Base-by-base conservation (phyloP, 257 asterid genomes). In the Solanum pimpinellifolium region DNA sequence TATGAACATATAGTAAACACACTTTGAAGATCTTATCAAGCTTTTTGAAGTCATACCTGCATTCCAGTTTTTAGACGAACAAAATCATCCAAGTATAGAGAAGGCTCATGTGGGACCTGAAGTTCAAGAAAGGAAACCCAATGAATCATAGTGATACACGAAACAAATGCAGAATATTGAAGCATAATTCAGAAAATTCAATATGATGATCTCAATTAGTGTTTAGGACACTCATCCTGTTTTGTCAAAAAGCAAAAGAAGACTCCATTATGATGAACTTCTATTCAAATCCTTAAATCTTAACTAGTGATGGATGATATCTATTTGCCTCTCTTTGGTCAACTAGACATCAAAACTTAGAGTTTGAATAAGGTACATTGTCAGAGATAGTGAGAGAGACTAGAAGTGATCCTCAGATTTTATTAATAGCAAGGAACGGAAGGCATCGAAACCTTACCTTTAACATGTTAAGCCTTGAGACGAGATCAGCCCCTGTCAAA, bases 31-130 rank as follows among this genome's bases (percentile, higher is more conserved):
- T 27, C 77, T 84, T 39, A 66, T 41, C 31, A 84, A 84, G 21
- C 66, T 39, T 66, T 66, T 29, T n/a, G 65, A 65, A 82, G 62
- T 56, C 82, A 35, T 88, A 96, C 98, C 98, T 96, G 99, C 98
- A 96, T 91, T 88, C 99, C 98, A 16, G 97, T 93, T 89, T 89
- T 90, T 84, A 96, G 76, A 75, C 94, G 93, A 87, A 96, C 96
- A 91, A 94, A 96, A 91, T 95, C 95, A 88, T 94, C 95, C 96
- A 96, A 92, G 90, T 94, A 92, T 42, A 86, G 91, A 88, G 99
- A 96, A 88, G 93, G 91, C 87, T 93, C 95, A 81, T 93, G 90
- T 33, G 93, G 97, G 86, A 96, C 98, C 99, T 95, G 91, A 83
- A 86, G 89, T 91, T 87, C 88, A 87, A 59, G 87, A 88, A 69